phyloP scores from a whole-genome alignment of 148 eudicot genomes.

The Chenopodium quinoa region DNA sequence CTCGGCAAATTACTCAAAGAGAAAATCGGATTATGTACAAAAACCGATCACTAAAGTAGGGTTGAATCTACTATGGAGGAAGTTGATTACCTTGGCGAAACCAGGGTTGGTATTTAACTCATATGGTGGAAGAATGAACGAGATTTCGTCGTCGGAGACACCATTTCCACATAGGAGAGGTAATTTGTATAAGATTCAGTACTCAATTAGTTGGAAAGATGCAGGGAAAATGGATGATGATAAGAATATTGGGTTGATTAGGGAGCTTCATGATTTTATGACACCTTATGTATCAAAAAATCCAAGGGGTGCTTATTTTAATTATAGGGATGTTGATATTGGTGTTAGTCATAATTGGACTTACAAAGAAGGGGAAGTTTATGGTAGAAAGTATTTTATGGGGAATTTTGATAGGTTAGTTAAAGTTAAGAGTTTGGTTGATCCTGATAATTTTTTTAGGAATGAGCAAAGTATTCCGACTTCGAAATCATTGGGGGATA shows the following conservation, averaged over 20 bases:
- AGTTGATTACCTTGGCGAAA: constrained; percentile 27
- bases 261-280: constrained; percentile 40
- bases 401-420: constrained; percentile 50
- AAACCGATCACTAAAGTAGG: constrained; percentile 39
- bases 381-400: constrained; percentile 43
- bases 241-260: constrained; percentile 29
- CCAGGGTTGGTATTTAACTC: constrained; percentile 42
- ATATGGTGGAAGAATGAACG: constrained; percentile 48
- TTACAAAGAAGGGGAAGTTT: constrained; percentile 43
- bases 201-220: constrained; percentile 36
- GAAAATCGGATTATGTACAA: constrained; percentile 50
- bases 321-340: constrained; percentile 51
- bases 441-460: constrained; percentile 45
- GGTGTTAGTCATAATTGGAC: constrained; percentile 35
- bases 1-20: constrained; percentile 22
- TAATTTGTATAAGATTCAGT: constrained; percentile 49
- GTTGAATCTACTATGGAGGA: constrained; percentile 36
- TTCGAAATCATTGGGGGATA: neutral
- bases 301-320: constrained; percentile 49
- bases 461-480: constrained; percentile 51
- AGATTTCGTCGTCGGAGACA: constrained; percentile 29
- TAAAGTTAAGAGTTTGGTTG: constrained; percentile 41
- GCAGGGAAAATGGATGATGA: constrained; percentile 23
- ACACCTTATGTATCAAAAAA: constrained; percentile 43
- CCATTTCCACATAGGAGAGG: constrained; percentile 56